Evolutionary conservation across 768 basidiomycete species (phyloP), one percentile per base, ranked within the genome.

Genomic region (Brasilioporus rufonigricans): DNA sequence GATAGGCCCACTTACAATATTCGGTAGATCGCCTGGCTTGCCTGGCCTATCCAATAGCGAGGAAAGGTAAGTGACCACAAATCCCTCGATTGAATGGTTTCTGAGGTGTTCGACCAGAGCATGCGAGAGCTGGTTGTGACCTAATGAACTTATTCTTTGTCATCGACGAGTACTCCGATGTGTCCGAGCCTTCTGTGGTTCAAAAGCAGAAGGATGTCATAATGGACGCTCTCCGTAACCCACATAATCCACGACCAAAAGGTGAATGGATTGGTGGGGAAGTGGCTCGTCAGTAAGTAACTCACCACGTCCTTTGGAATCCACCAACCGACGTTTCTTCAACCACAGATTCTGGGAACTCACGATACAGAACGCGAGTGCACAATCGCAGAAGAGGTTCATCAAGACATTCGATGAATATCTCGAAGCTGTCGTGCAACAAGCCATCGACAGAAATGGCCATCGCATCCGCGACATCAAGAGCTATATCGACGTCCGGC

Each of bases 101-200:
- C 55, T 52, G 24, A 53, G 1, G 10, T 1, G 1, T 26, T 29
- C 12, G 2, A 50, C 18, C 2, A 62, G 61, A 62, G 5, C 57
- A 62, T 8, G 43, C 65, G 44, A 69, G 76, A 8, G 67, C 72
- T 12, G 73, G 68, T 4, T 81, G 80, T 48, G 80, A 82, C 54
- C 61, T 81, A 32, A 80, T 83, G 77, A 75, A 77, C 36, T 55
- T 80, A 8, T 75, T 79, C 59, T 81, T 79, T 56, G 58, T 82
- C 35, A 71, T 77, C 59, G 82, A 83, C 57, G 77, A 80, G 56
- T 74, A 77, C 58, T 75, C 79, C 14, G 82, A 84, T 61, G 66
- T 73, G 11, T 68, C 70, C 1, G 58, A 69, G 36, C 68, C 60
- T 0, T 44, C 63, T 0, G 70, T 57, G 5, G 77, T 71, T 11